phyloP scores from a whole-genome alignment of 352 stramenopile genomes.

The Phytopythium ostracodes region DNA sequence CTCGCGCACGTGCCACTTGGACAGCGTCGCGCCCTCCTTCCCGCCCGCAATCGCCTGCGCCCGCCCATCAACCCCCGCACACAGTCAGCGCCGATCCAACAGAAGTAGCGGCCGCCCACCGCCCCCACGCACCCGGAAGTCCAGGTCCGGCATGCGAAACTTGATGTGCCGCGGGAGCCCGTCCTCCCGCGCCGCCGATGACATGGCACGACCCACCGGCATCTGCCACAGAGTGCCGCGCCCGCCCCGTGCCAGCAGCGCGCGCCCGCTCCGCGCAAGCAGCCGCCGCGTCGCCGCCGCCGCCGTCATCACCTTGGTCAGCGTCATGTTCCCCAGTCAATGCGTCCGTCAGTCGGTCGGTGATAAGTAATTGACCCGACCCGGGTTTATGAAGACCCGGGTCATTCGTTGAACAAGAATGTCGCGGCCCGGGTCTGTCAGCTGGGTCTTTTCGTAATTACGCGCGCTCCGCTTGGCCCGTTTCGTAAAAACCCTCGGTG shows the following conservation, averaged over 20 bases:
- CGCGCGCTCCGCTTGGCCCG: not conserved
- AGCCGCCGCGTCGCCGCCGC: conserved; percentile 11
- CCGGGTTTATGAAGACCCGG: too few relatives aligned
- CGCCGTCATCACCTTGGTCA: too few relatives aligned
- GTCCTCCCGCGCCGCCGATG: conserved; percentile 1
- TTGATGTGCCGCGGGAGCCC: conserved; percentile 71
- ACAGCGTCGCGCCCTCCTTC: conserved; percentile 48
- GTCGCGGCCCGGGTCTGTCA: too few relatives aligned
- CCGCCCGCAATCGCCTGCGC: conserved; percentile 55
- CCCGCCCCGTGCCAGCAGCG: not conserved
- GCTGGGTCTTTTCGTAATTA: not conserved
- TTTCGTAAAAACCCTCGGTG: not conserved
- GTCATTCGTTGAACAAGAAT: too few relatives aligned
- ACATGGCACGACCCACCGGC: too few relatives aligned
- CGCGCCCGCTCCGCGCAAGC: conserved; percentile 3
- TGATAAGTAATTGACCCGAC: too few relatives aligned
- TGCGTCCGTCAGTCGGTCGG: too few relatives aligned
- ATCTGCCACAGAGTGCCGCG: not conserved
- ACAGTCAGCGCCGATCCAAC: not conserved
- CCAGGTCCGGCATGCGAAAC: conserved; percentile 84
- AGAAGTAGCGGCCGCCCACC: not conserved
- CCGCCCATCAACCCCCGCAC: not conserved
- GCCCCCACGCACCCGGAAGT: conserved; percentile 55
- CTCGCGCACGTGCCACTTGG: conserved; percentile 75
- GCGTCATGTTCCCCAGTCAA: not conserved